phyloP scores from a whole-genome alignment of 331 rosid genomes.

The Arachis monticola region DNA sequence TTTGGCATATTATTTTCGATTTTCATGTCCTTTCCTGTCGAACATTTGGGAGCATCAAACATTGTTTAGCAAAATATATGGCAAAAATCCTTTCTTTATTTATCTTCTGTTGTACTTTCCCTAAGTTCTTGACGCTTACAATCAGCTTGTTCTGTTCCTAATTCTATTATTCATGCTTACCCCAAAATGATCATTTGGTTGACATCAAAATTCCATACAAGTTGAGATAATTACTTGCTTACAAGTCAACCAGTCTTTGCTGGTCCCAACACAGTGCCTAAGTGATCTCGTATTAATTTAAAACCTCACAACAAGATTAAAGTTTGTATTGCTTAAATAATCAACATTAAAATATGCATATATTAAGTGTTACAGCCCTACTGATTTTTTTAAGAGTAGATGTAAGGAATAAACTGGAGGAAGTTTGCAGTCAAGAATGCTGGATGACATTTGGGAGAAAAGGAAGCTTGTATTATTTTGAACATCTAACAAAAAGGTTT shows the following conservation, averaged over 20 bases:
- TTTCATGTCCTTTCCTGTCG: neutral
- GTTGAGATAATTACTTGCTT: neutral
- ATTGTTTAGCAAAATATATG: neutral
- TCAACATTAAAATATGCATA: no score
- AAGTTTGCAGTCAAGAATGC: no score
- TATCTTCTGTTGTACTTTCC: conserved; percentile 1
- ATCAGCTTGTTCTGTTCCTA: neutral
- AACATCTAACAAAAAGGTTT: no score
- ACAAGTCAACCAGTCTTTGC: neutral
- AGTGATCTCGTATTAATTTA: neutral
- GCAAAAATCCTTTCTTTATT: neutral
- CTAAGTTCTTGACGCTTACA: conserved; percentile 11
- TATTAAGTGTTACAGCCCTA: no score
- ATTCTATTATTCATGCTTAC: conserved; percentile 16
- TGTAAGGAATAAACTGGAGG: no score
- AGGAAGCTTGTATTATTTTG: no score
- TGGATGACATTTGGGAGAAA: no score
- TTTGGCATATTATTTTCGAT: conserved; percentile 5
- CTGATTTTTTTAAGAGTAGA: no score
- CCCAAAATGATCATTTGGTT: neutral
- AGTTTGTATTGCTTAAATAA: neutral
- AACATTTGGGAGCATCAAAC: conserved; percentile 3
- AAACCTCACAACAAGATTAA: neutral
- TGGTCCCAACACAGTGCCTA: neutral
- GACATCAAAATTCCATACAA: neutral